Evolutionary conservation across 192 early-diverging fungal species (phyloP).

Genomic region (Coemansia sp.): DNA sequence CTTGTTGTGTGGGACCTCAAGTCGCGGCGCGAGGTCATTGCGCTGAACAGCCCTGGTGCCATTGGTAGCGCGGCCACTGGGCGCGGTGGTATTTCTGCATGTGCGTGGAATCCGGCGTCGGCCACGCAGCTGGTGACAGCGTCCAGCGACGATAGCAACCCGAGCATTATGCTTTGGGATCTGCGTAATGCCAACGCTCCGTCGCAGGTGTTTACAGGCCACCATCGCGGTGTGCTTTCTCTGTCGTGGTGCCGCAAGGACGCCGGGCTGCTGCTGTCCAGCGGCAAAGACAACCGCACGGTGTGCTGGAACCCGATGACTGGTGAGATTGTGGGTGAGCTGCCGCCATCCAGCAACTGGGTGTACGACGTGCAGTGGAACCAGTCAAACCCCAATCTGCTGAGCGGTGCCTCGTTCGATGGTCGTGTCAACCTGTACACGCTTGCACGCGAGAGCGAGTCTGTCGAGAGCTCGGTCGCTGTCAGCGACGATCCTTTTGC

Average conservation of each 20-base stretch:
- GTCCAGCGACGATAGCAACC: constrained; percentile 88
- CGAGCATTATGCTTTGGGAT: constrained; percentile 92
- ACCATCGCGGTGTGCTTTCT: constrained; percentile 88
- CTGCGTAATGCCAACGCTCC: constrained; percentile 93
- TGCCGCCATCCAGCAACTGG: constrained; percentile 89
- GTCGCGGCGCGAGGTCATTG: constrained; percentile 81
- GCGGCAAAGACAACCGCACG: constrained; percentile 94
- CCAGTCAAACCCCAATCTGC: constrained; percentile 88
- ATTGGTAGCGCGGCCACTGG: constrained; percentile 55
- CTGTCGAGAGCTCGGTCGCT: constrained; percentile 41
- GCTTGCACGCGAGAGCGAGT: constrained; percentile 43
- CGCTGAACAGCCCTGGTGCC: constrained; percentile 62
- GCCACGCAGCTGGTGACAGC: constrained; percentile 93
- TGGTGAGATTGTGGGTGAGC: constrained; percentile 86
- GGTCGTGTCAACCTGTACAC: constrained; percentile 88
- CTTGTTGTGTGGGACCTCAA: constrained; percentile 97
- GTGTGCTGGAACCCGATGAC: constrained; percentile 89
- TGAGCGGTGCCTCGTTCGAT: constrained; percentile 89
- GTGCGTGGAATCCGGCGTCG: constrained; percentile 94
- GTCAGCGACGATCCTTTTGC: constrained; percentile 77
- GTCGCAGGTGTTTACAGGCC: constrained; percentile 79
- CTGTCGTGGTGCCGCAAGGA: constrained; percentile 96
- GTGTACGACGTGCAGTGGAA: constrained; percentile 97
- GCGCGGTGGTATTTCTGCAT: constrained; percentile 75
- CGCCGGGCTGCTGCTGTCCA: constrained; percentile 85